Conservation (phyloP, 1,284 basidiomycete genomes). For the Coniophora puteana region DNA sequence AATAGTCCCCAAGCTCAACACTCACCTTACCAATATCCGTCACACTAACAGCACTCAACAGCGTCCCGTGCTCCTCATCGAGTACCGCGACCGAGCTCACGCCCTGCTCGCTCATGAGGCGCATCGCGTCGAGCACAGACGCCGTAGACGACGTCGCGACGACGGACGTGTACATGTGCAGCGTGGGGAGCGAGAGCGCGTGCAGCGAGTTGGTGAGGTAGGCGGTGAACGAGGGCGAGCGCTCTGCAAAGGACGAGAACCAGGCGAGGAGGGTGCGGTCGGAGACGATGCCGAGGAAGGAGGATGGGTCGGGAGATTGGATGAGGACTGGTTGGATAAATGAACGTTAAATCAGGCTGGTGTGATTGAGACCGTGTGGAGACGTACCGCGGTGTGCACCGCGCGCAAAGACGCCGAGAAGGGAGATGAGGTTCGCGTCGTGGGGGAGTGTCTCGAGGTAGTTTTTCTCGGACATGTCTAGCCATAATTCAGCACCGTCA, state of each 20-base stretch:
- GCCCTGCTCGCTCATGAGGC: constrained; percentile 74
- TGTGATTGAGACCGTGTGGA: constrained; percentile 4
- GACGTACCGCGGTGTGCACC: constrained; percentile 64
- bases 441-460: constrained; percentile 60
- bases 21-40: constrained; percentile 70
- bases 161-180: constrained; percentile 58
- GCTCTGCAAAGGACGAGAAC: constrained; percentile 52
- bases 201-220: constrained; percentile 57
- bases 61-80: constrained; percentile 50
- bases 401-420: constrained; percentile 62
- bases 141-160: constrained; percentile 53
- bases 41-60: constrained; percentile 73
- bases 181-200: constrained; percentile 58
- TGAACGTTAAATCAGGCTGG: constrained; percentile 6
- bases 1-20: neutral
- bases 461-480: constrained; percentile 81
- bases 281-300: constrained; percentile 55
- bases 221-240: constrained; percentile 42
- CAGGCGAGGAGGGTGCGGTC: constrained; percentile 60
- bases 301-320: constrained; percentile 34
- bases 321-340: constrained; percentile 43
- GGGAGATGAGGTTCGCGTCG: constrained; percentile 56
- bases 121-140: constrained; percentile 72
- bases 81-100: constrained; percentile 75
- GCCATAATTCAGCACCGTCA: constrained; percentile 1